Evolutionary conservation across 306 rosid genomes (phyloP).

Genomic region (Corylus heterophylla): DNA sequence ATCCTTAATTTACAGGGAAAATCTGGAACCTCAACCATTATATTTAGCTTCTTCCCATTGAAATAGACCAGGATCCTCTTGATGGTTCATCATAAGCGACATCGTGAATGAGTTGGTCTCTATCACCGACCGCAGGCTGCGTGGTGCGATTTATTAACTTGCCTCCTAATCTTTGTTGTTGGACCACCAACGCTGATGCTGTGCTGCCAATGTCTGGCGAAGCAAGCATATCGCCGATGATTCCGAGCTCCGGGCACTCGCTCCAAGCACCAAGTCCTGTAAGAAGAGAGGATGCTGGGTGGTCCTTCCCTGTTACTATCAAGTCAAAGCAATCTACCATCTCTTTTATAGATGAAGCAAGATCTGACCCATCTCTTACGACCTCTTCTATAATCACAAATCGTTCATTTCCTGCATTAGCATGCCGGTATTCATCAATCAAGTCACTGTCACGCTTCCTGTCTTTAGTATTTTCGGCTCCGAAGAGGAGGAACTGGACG

Average conservation of each 20-base stretch:
- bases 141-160: not conserved
- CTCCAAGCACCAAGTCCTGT: constrained; percentile 57
- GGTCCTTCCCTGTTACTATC: constrained; percentile 58
- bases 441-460: constrained; percentile 54
- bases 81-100: constrained; percentile 7
- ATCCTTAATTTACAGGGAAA: too few species aligned
- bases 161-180: constrained; percentile 60
- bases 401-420: constrained; percentile 38
- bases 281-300: constrained; percentile 39
- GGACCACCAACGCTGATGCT: constrained; percentile 63
- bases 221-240: constrained; percentile 67
- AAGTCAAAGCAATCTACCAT: constrained; percentile 65
- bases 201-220: constrained; percentile 49
- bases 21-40: not conserved
- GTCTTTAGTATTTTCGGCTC: constrained; percentile 51
- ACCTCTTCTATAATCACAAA: constrained; percentile 64
- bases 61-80: constrained; percentile 41
- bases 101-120: constrained; percentile 33
- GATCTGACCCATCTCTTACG: constrained; percentile 58
- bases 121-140: constrained; percentile 1
- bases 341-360: constrained; percentile 35
- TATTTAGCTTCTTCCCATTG: constrained; percentile 16
- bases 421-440: constrained; percentile 49
- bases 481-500: constrained; percentile 57
- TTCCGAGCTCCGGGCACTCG: constrained; percentile 66